A percentile compares a stretch with the other conserved stretches of the same genome.
Conservation (phyloP, 768 basidiomycete genomes). For the Polyporus arcularius region DNA sequence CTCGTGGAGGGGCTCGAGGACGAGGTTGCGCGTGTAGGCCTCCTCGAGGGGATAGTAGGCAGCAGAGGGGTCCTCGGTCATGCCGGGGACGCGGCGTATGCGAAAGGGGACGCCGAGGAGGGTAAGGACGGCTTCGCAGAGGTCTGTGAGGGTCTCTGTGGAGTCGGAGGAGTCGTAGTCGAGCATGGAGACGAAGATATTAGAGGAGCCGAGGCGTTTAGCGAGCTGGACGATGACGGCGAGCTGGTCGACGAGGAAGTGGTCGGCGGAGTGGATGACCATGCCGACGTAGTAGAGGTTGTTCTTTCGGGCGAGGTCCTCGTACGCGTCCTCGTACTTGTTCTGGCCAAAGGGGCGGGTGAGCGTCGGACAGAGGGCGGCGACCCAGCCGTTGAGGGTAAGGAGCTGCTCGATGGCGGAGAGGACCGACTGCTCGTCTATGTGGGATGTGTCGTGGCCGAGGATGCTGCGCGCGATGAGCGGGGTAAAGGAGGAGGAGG, state of each 20-base stretch:
- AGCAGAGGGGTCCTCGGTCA: conserved; percentile 86
- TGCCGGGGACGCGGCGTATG: conserved; percentile 87
- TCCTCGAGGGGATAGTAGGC: conserved; percentile 97
- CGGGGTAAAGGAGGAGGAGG: neutral
- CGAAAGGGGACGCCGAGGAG: conserved; percentile 92
- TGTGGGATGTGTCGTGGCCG: conserved; percentile 80
- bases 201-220: conserved; percentile 82
- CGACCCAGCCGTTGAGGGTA: conserved; percentile 98
- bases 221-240: conserved; percentile 97
- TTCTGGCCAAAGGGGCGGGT: conserved; percentile 95
- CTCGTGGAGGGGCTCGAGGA: conserved; percentile 86
- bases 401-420: conserved; percentile 90
- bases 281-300: conserved; percentile 94
- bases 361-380: conserved; percentile 91
- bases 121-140: conserved; percentile 93
- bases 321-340: conserved; percentile 81
- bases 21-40: conserved; percentile 90
- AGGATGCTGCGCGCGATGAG: conserved; percentile 54
- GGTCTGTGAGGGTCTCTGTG: conserved; percentile 89
- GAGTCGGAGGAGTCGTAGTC: conserved; percentile 96
- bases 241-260: conserved; percentile 97
- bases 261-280: conserved; percentile 96
- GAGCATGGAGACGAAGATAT: conserved; percentile 96
- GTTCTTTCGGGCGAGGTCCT: conserved; percentile 81
- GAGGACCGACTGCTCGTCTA: conserved; percentile 88